phyloP scores from a whole-genome alignment of 164 flowering plant species.

The Brasenia schreberi region DNA sequence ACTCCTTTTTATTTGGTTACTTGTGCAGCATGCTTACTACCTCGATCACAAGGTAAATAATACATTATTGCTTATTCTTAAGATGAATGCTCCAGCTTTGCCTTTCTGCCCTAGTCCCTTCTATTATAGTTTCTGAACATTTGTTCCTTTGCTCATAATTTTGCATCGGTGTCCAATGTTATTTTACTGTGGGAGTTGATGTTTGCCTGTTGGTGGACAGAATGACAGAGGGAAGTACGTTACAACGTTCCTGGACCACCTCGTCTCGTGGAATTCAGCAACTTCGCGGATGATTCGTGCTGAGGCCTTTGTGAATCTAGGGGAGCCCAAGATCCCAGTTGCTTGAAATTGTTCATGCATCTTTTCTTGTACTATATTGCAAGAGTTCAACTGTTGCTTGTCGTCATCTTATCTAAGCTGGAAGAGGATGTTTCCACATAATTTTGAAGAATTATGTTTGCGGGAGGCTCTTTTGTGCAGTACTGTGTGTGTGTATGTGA shows the following conservation, averaged over 20 bases:
- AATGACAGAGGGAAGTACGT: constrained; percentile 57
- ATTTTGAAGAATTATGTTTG: no score
- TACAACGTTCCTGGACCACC: constrained; percentile 57
- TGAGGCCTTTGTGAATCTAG: constrained; percentile 78
- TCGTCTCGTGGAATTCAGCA: constrained; percentile 81
- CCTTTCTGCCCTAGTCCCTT: no score
- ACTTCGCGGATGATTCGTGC: constrained; percentile 57
- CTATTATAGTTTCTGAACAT: background rate
- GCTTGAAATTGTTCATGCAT: constrained; percentile 21
- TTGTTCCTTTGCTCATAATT: no score
- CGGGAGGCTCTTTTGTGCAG: no score
- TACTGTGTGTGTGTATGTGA: no score
- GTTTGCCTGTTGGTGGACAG: constrained; percentile 19
- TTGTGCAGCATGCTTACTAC: constrained; percentile 82
- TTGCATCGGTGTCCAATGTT: background rate
- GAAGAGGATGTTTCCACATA: no score
- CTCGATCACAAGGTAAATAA: constrained; percentile 65
- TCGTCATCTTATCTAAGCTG: no score
- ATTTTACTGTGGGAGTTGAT: background rate
- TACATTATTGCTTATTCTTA: background rate
- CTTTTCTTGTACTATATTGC: background rate
- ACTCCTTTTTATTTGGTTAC: constrained; percentile 4
- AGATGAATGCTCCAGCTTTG: no score
- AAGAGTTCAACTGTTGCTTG: no score
- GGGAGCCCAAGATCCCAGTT: constrained; percentile 79